phyloP scores from a whole-genome alignment of 2,329 filamentous ascomycete genomes.

The Monosporascus ibericus region DNA sequence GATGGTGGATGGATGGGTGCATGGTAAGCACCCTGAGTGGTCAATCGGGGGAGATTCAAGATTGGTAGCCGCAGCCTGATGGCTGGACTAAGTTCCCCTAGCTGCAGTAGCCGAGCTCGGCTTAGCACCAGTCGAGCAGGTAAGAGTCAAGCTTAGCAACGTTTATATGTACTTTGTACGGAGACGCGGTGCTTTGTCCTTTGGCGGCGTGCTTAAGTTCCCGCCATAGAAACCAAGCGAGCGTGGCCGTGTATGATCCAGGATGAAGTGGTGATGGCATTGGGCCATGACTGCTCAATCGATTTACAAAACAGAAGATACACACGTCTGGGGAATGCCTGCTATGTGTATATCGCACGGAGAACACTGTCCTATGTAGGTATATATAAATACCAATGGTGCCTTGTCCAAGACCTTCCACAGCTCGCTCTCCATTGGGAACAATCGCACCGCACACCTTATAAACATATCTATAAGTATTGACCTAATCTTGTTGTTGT shows the following conservation, averaged over 20 bases:
- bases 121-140: background rate
- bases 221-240: background rate
- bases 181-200: background rate
- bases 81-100: background rate
- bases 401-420: no score
- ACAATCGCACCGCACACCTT: no score
- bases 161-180: background rate
- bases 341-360: no score
- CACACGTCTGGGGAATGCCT: background rate
- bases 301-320: background rate
- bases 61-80: background rate
- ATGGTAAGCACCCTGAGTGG: background rate
- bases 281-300: no score
- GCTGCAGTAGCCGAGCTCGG: background rate
- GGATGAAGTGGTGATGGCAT: no score
- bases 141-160: background rate
- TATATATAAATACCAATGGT: background rate
- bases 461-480: no score
- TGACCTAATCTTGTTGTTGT: no score
- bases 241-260: background rate
- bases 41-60: background rate
- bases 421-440: no score
- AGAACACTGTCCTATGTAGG: background rate
- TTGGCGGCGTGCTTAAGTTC: background rate
- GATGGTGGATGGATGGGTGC: background rate